Evolutionary conservation across 495 filamentous ascomycete genomes (phyloP).

Genomic region (Podospora sp.): DNA sequence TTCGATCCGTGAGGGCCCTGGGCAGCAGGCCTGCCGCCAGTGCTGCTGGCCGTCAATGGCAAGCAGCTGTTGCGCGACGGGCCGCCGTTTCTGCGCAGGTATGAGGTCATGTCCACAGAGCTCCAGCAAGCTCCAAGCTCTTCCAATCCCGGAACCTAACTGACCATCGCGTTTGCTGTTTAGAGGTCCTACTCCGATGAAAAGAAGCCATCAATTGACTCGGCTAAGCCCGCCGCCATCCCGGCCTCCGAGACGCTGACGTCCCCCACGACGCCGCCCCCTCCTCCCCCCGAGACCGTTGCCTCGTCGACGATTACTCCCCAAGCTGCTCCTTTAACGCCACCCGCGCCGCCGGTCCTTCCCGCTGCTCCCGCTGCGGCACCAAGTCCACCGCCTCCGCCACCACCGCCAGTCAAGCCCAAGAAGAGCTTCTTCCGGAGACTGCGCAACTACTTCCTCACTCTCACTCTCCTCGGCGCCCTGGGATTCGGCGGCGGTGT

Average conservation of each 20-base stretch:
- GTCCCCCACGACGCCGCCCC: conserved; percentile 51
- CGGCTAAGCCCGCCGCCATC: conserved; percentile 55
- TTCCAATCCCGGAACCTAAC: background rate
- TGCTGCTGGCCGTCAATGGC: conserved; percentile 59
- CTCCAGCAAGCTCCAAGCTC: conserved; percentile 20
- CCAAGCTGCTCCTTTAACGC: conserved; percentile 62
- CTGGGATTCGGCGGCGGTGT: conserved; percentile 84
- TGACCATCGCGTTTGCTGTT: conserved; percentile 16
- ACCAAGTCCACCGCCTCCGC: conserved; percentile 46
- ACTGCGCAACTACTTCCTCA: conserved; percentile 65
- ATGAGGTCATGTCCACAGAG: conserved; percentile 27
- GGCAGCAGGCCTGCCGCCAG: conserved; percentile 52
- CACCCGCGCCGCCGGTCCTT: conserved; percentile 41
- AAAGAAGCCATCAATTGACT: conserved; percentile 50
- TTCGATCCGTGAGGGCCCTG: conserved; percentile 60
- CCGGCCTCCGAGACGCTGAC: conserved; percentile 60
- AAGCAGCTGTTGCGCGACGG: conserved; percentile 41
- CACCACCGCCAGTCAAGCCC: conserved; percentile 51
- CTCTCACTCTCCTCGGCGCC: conserved; percentile 69
- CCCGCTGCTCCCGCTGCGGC: conserved; percentile 6
- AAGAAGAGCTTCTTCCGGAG: conserved; percentile 78
- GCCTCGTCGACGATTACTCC: conserved; percentile 59
- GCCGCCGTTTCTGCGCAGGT: conserved; percentile 37
- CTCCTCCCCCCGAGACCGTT: conserved; percentile 44
- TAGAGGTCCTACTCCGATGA: conserved; percentile 63